phyloP scores from a whole-genome alignment of 1,284 basidiomycete species.

The Singerocomus rubriflavus region DNA sequence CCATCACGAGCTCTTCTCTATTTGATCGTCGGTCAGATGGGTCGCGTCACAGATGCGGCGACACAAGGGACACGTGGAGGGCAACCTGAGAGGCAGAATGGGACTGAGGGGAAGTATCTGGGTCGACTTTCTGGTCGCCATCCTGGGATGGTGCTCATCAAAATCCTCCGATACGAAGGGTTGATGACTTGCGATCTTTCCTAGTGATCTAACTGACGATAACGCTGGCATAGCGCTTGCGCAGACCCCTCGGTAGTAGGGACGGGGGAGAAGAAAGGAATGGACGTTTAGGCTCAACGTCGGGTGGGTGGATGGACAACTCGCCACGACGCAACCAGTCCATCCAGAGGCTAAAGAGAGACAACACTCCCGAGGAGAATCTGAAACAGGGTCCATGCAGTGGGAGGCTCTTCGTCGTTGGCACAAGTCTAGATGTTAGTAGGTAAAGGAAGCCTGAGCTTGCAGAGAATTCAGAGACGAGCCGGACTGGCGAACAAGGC shows the following conservation, averaged over 20 bases:
- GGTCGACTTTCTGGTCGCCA: slow-evolving; percentile 1
- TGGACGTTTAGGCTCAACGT: not conserved
- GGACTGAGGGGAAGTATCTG: slow-evolving; percentile 10
- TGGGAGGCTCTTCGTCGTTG: too few relatives aligned
- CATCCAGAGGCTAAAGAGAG: not conserved
- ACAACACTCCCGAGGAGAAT: too few relatives aligned
- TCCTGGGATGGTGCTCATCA: not conserved
- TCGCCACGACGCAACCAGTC: not conserved
- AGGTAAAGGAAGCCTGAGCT: too few relatives aligned
- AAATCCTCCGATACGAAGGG: slow-evolving; percentile 8
- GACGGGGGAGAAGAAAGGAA: not conserved
- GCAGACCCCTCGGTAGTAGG: not conserved
- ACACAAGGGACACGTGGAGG: slow-evolving; percentile 11
- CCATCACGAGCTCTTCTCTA: slow-evolving; percentile 1
- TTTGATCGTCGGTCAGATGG: slow-evolving; percentile 2
- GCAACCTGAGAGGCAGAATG: slow-evolving; percentile 8
- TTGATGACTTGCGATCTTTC: not conserved
- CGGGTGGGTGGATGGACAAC: not conserved
- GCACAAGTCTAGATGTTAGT: too few relatives aligned
- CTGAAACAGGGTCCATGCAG: too few relatives aligned
- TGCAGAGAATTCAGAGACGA: too few relatives aligned
- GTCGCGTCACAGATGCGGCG: slow-evolving; percentile 13
- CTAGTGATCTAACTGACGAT: not conserved
- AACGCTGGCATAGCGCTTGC: slow-evolving; percentile 4
- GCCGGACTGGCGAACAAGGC: not conserved